Base-by-base conservation (phyloP, 306 rosid species). In the Fagus crenata region DNA sequence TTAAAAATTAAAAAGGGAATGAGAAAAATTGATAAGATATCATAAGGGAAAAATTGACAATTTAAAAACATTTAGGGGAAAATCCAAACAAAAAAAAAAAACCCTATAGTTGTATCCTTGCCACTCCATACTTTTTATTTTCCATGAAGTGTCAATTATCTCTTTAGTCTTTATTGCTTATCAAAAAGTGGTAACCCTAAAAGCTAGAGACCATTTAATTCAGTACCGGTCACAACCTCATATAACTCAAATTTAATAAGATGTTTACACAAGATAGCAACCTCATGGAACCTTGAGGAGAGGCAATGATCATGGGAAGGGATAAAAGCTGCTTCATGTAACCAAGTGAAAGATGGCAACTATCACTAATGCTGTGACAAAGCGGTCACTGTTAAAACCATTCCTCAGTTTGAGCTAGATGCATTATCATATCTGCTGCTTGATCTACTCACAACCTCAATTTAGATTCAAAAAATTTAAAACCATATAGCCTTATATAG, bases 231-330 rank as follows among this genome's bases (percentile, higher is more conserved):
- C n/a, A 51, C 5, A n/a, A 22, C 28, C 28, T n/a, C 39, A 32
- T 11, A 60, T 60, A 32, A 32, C 37, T 60, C 67, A 60, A 11
- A 8, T 9, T 28, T 60, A 28, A 81, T 63, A 67, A 58, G 49
- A 49, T 17, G 32, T 55, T 74, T 54, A 14, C 53, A 36, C 60
- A 2, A 71, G 40, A 49, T 17, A 46, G 70, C 7, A 67, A 43
- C 49, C 36, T 56, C 74, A 67, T 36, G 28, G 31, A 37, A 22
- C 43, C 49, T 51, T 43, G 6, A 31, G 67, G 2, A 58, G 31
- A 74, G 42, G 42, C 6, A 53, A 42, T 31, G 69, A 28, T 46
- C 36, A 51, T 60, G 68, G 53, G 28, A 49, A 74, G 40, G 41
- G 32, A 28, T 63, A 49, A 53, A 59, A 61, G 65, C 33, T 3